phyloP scores from a whole-genome alignment of 164 flowering plant genomes.

The Cinnamomum micranthum region DNA sequence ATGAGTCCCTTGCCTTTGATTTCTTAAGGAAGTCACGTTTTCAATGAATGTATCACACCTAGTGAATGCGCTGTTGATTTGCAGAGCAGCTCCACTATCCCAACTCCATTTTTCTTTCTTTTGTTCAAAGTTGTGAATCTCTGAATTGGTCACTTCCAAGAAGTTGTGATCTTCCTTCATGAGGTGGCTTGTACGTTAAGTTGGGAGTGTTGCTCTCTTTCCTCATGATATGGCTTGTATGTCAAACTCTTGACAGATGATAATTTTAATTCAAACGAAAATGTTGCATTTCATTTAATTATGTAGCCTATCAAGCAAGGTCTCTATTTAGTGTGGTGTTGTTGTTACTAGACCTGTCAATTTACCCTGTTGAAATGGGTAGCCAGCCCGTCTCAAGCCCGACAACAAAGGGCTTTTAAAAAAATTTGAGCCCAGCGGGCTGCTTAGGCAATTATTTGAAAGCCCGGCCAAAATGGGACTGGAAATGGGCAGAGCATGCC shows the following conservation, averaged over 20 bases:
- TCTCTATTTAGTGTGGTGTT: too few species aligned
- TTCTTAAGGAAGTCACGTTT: neutral
- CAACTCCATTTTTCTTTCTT: neutral
- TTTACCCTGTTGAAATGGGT: too few species aligned
- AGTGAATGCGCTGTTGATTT: neutral
- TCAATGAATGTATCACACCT: neutral
- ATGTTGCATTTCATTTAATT: neutral
- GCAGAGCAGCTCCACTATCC: neutral
- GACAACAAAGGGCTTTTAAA: too few species aligned
- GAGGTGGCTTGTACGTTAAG: neutral
- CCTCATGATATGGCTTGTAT: too few species aligned
- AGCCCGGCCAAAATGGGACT: too few species aligned
- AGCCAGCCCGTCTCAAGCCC: too few species aligned
- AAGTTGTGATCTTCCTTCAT: neutral
- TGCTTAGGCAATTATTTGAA: too few species aligned
- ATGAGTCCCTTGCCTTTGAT: neutral
- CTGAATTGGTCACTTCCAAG: neutral
- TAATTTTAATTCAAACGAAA: neutral
- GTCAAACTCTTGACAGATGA: too few species aligned
- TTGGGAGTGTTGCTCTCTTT: neutral
- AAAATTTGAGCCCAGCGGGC: too few species aligned
- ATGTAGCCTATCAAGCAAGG: neutral
- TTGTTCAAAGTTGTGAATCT: neutral
- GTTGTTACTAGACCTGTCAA: too few species aligned
- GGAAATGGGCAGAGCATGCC: too few species aligned